Evolutionary conservation across 2,329 filamentous ascomycete species (phyloP).

Genomic region (Geoglossum cookeanum): DNA sequence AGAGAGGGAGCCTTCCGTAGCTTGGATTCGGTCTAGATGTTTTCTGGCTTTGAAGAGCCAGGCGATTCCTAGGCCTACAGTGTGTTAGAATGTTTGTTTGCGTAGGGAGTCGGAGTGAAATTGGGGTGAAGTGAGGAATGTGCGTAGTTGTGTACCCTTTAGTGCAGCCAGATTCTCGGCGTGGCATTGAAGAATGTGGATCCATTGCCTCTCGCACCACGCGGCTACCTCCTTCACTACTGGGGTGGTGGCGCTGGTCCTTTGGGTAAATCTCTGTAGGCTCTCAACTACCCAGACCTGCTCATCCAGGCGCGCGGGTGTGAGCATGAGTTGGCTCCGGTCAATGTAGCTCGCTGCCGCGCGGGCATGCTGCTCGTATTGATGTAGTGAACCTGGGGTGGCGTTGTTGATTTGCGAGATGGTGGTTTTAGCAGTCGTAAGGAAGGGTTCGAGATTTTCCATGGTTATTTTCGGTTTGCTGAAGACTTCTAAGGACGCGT

Average conservation of each 20-base stretch:
- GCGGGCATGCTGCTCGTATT: neutral
- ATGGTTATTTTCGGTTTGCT: neutral
- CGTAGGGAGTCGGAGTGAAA: neutral
- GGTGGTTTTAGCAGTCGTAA: neutral
- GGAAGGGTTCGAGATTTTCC: neutral
- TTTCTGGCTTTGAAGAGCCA: neutral
- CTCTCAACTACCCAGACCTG: neutral
- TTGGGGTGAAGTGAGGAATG: neutral
- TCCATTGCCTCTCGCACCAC: constrained; percentile 1
- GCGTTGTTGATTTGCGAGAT: neutral
- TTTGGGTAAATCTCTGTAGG: neutral
- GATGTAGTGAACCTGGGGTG: neutral
- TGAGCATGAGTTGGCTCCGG: neutral
- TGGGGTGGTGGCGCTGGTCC: neutral
- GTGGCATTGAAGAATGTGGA: neutral
- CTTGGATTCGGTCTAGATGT: neutral
- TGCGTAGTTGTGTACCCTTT: neutral
- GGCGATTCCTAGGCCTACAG: neutral
- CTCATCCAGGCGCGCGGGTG: neutral
- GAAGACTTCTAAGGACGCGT: no score
- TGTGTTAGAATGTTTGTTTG: neutral
- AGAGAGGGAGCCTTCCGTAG: neutral
- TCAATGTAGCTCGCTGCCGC: neutral
- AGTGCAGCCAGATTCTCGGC: neutral
- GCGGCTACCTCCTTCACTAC: neutral